A percentile compares a stretch with the other conserved stretches of the same genome.
These are phyloP conservation scores for Aspergillus diversus DNA, from an alignment of 495 filamentous ascomycete species.

Conservation along the genomic window DNA sequence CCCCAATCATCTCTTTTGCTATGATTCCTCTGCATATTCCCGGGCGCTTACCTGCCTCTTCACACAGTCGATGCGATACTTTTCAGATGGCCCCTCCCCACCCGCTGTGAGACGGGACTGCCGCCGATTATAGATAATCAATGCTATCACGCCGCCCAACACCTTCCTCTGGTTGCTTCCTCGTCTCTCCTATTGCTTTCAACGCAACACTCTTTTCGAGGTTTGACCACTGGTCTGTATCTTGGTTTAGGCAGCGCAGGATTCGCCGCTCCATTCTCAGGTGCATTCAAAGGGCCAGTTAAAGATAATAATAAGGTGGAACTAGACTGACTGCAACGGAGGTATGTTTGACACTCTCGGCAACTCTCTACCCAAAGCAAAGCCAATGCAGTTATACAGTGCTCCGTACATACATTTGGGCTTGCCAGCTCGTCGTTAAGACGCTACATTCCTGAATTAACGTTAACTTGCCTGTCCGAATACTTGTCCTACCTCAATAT, in stretches of 20 bases:
- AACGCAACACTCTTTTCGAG: conserved; percentile 19
- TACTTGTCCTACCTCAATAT: conserved; percentile 2
- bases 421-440: not conserved
- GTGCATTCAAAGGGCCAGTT: conserved; percentile 13
- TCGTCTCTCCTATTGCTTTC: conserved; percentile 17
- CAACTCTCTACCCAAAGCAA: not conserved
- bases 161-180: conserved; percentile 18
- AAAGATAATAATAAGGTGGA: conserved; percentile 8
- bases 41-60: conserved; percentile 39
- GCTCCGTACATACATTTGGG: not conserved
- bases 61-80: conserved; percentile 19
- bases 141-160: conserved; percentile 27
- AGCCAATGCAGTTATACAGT: conserved; percentile 2
- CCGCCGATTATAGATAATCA: conserved; percentile 42
- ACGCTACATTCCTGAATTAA: not conserved
- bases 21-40: conserved; percentile 27
- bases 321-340: not conserved
- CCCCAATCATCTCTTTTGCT: conserved; percentile 36
- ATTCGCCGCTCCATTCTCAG: conserved; percentile 29
- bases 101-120: conserved; percentile 7
- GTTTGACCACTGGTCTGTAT: conserved; percentile 32
- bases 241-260: conserved; percentile 33
- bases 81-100: conserved; percentile 11
- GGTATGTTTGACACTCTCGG: not conserved
- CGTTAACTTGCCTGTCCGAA: conserved; percentile 1